These are phyloP conservation scores for Colletotrichum brevisporum DNA, from an alignment of 2,329 filamentous ascomycete species.

Conservation along the genomic window DNA sequence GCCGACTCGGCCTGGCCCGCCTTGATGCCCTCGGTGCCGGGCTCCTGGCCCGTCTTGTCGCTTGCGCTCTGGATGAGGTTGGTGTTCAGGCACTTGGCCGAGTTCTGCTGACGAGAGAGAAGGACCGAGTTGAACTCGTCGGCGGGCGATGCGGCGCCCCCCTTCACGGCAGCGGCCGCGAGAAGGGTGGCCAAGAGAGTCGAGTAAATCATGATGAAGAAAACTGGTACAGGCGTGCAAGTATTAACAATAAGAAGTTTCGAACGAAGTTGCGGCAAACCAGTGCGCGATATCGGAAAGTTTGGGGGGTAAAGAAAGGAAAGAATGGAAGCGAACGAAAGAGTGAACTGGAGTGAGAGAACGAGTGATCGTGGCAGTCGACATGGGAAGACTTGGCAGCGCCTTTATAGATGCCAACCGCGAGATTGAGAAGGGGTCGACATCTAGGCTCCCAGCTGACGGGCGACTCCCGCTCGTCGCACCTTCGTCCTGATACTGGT, in stretches of 20 bases:
- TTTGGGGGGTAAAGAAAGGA: not conserved
- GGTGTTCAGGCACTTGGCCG: slow-evolving; percentile 49
- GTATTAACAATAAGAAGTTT: not conserved
- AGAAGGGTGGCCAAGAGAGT: not conserved
- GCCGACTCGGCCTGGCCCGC: slow-evolving; percentile 55
- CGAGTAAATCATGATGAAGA: not conserved
- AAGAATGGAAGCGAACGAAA: not conserved
- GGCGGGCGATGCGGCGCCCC: no score
- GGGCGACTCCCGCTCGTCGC: not conserved
- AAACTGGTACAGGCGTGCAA: not conserved
- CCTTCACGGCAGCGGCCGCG: not conserved
- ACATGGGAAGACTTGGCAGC: not conserved
- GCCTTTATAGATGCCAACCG: not conserved
- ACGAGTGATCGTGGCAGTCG: not conserved
- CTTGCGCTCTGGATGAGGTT: slow-evolving; percentile 59
- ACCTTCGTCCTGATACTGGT: not conserved
- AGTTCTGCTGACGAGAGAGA: slow-evolving; percentile 10
- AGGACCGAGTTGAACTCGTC: not conserved
- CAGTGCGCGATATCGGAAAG: not conserved
- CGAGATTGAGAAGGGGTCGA: not conserved
- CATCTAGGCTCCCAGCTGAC: not conserved
- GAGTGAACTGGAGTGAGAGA: not conserved
- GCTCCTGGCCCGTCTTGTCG: slow-evolving; percentile 54
- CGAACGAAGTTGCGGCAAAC: not conserved
- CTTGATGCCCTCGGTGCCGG: slow-evolving; percentile 46